Conservation (phyloP, 352 stramenopile species). For the Discostella stelligera region DNA sequence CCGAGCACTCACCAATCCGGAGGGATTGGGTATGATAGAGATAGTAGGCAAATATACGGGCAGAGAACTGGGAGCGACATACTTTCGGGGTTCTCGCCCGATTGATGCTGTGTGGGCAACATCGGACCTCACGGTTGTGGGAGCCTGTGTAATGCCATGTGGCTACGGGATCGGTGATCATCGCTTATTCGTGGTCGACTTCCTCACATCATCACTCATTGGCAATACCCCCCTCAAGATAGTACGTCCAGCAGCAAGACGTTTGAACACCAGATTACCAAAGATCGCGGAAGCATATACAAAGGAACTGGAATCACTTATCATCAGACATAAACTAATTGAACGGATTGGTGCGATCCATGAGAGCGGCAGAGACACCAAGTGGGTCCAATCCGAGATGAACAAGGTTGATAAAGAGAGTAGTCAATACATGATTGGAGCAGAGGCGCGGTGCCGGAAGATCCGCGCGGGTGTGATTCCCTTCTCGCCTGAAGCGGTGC, state of each 20-base stretch:
- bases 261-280: constrained; percentile 20
- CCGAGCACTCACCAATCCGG: not conserved
- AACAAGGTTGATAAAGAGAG: constrained; percentile 15
- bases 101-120: constrained; percentile 39
- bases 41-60: constrained; percentile 16
- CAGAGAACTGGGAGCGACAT: constrained; percentile 20
- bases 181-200: constrained; percentile 27
- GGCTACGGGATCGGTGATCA: no score
- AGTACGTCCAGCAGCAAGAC: constrained; percentile 3
- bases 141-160: no score
- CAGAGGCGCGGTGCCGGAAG: constrained; percentile 30
- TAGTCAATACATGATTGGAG: constrained; percentile 19
- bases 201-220: constrained; percentile 19
- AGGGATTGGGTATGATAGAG: constrained; percentile 11
- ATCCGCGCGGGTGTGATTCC: constrained; percentile 28
- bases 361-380: not conserved
- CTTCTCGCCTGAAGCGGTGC: constrained; percentile 19
- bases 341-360: constrained; percentile 8
- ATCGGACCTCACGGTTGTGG: constrained; percentile 11
- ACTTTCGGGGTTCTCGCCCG: constrained; percentile 25
- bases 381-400: not conserved
- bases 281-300: constrained; percentile 8
- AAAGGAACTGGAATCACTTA: not conserved
- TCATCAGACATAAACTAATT: constrained; percentile 6
- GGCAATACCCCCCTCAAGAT: constrained; percentile 11